These are phyloP conservation scores for Cetraspora pellucida DNA, from an alignment of 192 early-diverging fungal species.

Conservation along the genomic window DNA sequence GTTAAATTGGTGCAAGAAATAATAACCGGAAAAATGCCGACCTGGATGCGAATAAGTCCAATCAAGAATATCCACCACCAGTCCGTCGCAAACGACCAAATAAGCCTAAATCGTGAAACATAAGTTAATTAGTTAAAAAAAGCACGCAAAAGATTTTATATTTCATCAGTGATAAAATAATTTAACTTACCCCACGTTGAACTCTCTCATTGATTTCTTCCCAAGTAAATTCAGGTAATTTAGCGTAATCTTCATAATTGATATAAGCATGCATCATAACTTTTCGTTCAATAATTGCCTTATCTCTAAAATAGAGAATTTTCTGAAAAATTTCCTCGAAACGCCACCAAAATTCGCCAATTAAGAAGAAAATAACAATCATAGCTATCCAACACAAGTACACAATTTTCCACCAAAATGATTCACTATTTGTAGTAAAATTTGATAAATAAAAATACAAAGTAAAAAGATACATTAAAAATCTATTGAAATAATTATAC, in stretches of 20 bases:
- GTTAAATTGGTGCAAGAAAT: too few relatives aligned
- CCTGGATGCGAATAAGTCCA: slow-evolving; percentile 28
- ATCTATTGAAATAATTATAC: not conserved
- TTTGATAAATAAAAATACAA: not conserved
- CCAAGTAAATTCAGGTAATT: slow-evolving; percentile 16
- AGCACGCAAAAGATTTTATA: not conserved
- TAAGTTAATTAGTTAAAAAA: too few relatives aligned
- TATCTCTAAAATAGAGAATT: too few relatives aligned
- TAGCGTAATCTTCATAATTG: not conserved
- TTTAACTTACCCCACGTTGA: slow-evolving; percentile 25
- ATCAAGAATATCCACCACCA: slow-evolving; percentile 19
- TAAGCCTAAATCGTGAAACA: slow-evolving; percentile 2
- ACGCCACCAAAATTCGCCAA: not conserved
- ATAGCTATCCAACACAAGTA: not conserved
- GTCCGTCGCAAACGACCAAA: slow-evolving; percentile 27
- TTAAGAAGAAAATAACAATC: not conserved
- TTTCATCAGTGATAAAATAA: not conserved
- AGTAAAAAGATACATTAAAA: not conserved
- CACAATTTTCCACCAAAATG: not conserved
- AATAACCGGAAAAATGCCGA: too few relatives aligned
- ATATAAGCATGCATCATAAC: not conserved
- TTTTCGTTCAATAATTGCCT: not conserved
- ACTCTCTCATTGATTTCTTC: slow-evolving; percentile 23
- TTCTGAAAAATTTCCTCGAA: too few relatives aligned
- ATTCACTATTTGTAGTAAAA: not conserved